Percentiles rank a stretch among this genome's conserved stretches.
Evolutionary conservation across 768 basidiomycete species (phyloP).

Genomic region (Fomitopsis serialis): DNA sequence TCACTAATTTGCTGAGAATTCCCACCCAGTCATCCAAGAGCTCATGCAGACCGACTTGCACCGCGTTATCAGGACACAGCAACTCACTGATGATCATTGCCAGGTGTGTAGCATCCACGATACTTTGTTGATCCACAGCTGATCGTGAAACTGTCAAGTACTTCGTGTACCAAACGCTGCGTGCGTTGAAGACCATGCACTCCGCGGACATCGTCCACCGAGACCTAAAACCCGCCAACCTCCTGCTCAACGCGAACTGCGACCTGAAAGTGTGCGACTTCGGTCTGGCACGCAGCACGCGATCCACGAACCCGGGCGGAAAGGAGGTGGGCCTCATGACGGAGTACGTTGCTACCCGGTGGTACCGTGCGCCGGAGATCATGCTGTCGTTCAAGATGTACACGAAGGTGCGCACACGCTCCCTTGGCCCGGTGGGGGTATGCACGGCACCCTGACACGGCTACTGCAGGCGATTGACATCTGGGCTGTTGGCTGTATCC

Average conservation of each 20-base stretch:
- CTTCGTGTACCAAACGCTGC: conserved; percentile 79
- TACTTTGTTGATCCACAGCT: background rate
- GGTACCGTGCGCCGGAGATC: conserved; percentile 93
- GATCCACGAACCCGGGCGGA: conserved; percentile 45
- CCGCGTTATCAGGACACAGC: conserved; percentile 85
- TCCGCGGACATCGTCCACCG: conserved; percentile 78
- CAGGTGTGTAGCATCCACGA: conserved; percentile 39
- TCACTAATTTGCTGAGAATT: background rate
- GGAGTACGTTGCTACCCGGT: conserved; percentile 86
- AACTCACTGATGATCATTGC: conserved; percentile 86
- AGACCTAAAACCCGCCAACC: conserved; percentile 82
- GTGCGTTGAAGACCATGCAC: conserved; percentile 86
- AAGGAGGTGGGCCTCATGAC: conserved; percentile 71
- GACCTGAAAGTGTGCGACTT: conserved; percentile 90
- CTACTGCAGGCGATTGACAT: conserved; percentile 55
- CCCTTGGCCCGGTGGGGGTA: too few species aligned
- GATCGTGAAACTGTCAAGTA: conserved; percentile 38
- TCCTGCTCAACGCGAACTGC: conserved; percentile 85
- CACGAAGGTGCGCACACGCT: conserved; percentile 46
- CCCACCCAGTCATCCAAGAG: conserved; percentile 65
- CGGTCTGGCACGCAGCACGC: conserved; percentile 68
- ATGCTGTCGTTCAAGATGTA: conserved; percentile 94
- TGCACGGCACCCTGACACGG: background rate
- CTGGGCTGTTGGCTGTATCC: conserved; percentile 72
- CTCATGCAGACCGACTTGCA: conserved; percentile 90